Evolutionary conservation across 1,284 basidiomycete genomes (phyloP), one percentile per base, ranked within the genome.

Genomic region (Cerrena zonata): DNA sequence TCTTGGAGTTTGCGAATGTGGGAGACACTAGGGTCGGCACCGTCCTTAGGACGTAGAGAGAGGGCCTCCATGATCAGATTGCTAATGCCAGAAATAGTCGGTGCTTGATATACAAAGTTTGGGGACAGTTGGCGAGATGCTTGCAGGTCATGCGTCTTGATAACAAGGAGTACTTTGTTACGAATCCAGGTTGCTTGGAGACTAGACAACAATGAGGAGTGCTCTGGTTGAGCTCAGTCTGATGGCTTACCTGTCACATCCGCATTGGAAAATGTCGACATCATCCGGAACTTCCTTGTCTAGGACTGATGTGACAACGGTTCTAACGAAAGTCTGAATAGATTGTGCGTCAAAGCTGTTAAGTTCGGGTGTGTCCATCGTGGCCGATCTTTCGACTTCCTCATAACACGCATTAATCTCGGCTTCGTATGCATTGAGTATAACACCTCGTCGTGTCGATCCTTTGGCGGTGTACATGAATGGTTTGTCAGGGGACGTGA

Each of bases 181-280:
- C 71, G 66, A 24, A 77, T 73, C 59, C 69, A 69, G 0, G 70
- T 72, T 2, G 70, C 75, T 55, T 71, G 70, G 22, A 75, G 52
- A 56, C 76, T 76, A 24, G 19, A 27, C 41, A 22, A 26, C 4
- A 10, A 15, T 51, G 19, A 48, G 37, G 18, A 18, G 15, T 13
- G 25, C 4, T 19, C 23, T 5, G 19, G 36, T 36, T 27, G 21
- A 36, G 27, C 11, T 3, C 10, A 23, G 7, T 13, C 18, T 21
- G 2, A 38, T 3, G 3, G 12, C 49, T 37, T 24, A 73, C 74
- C 73, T 75, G 52, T 76, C 74, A 41, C 72, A 72, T 15, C 75
- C 75, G 48, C 59, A 55, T 30, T 70, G 63, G 58, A 76, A 76
- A 15, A 76, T 53, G 56, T 77, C 73, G 39, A 65, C 70, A 36